These are phyloP conservation scores for Meyerozyma guilliermondii DNA, from an alignment of 1,139 yeast species.

Conservation along the genomic window DNA sequence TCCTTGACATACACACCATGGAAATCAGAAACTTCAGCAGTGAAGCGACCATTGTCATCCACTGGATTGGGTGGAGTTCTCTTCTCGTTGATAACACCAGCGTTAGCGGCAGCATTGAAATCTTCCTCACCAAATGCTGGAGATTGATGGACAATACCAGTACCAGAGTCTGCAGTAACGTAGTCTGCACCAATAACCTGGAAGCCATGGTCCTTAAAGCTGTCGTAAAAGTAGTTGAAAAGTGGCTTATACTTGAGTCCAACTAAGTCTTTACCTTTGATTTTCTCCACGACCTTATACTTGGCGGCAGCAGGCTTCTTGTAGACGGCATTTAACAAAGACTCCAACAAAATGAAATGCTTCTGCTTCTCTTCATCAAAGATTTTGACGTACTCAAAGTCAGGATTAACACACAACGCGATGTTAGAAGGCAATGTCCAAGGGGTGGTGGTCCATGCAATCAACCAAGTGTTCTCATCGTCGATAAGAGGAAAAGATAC, in stretches of 20 bases:
- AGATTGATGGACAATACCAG: constrained; percentile 97
- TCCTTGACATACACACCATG: constrained; percentile 89
- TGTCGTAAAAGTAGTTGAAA: constrained; percentile 73
- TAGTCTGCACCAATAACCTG: constrained; percentile 76
- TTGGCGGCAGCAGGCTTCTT: constrained; percentile 93
- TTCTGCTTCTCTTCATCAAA: constrained; percentile 81
- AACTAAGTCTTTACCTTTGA: constrained; percentile 72
- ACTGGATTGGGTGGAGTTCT: constrained; percentile 86
- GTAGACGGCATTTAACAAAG: constrained; percentile 75
- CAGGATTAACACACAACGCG: constrained; percentile 88
- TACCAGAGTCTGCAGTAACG: constrained; percentile 93
- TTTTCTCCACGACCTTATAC: constrained; percentile 72
- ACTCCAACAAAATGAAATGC: constrained; percentile 77
- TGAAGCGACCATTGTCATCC: constrained; percentile 86
- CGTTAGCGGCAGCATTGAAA: constrained; percentile 73
- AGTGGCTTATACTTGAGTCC: constrained; percentile 81
- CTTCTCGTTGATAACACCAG: constrained; percentile 69
- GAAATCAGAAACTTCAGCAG: constrained; percentile 66
- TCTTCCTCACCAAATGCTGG: constrained; percentile 99
- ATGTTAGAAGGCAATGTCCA: constrained; percentile 98
- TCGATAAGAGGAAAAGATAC: constrained; percentile 78
- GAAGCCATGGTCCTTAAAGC: constrained; percentile 73
- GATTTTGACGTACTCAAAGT: constrained; percentile 86
- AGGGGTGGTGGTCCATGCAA: constrained; percentile 99
- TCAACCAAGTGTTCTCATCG: constrained; percentile 76